phyloP scores from a whole-genome alignment of 768 basidiomycete genomes.

The Leccinum variicolor region DNA sequence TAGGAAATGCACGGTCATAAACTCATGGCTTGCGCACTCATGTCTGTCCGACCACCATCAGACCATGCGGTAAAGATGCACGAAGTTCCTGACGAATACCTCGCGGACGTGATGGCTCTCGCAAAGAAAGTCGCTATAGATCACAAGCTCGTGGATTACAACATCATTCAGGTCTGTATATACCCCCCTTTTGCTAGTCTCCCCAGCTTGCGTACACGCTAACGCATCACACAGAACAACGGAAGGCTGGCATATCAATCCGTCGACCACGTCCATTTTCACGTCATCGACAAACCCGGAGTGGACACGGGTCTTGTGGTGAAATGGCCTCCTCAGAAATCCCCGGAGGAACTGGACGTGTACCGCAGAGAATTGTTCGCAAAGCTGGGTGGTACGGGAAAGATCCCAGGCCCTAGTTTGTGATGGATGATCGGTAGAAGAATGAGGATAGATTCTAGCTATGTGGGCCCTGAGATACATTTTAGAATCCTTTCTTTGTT shows the following conservation, averaged over 20 bases:
- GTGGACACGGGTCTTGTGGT: constrained; percentile 68
- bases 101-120: constrained; percentile 70
- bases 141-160: constrained; percentile 72
- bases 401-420: not conserved
- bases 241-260: constrained; percentile 60
- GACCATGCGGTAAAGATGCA: constrained; percentile 86
- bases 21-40: not conserved
- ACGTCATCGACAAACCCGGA: constrained; percentile 88
- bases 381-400: not conserved
- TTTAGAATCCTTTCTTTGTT: not conserved
- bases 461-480: not conserved
- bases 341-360: constrained; percentile 5
- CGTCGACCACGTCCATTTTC: constrained; percentile 88
- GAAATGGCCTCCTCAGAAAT: constrained; percentile 47
- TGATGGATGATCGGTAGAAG: not conserved
- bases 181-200: not conserved
- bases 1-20: constrained; percentile 27
- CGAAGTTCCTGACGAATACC: constrained; percentile 81
- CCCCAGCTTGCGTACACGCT: not conserved
- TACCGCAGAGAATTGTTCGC: constrained; percentile 9
- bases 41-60: constrained; percentile 24
- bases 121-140: constrained; percentile 83
- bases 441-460: not conserved
- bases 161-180: constrained; percentile 61
- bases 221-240: constrained; percentile 51